These are phyloP conservation scores for Micractinium sp. DNA, from an alignment of 139 green algal species.

Conservation along the genomic window DNA sequence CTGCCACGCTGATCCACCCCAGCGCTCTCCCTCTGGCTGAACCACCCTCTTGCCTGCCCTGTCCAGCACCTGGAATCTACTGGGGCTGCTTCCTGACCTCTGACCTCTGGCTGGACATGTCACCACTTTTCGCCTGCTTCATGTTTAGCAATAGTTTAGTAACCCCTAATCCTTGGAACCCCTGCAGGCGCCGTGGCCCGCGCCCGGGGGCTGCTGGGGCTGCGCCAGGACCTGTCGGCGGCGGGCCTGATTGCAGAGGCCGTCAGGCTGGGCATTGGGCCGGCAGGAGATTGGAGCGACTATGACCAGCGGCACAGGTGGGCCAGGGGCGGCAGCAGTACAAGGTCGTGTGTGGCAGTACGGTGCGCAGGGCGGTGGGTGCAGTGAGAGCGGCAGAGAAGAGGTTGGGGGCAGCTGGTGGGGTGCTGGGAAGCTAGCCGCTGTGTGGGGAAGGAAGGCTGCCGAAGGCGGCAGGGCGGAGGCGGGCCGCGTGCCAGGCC, in stretches of 20 bases:
- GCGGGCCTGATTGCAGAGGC: conserved; percentile 32
- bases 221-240: conserved; percentile 18
- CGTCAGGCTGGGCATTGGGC: conserved; percentile 4
- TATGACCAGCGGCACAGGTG: conserved; percentile 33
- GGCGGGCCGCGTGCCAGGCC: too few relatives aligned
- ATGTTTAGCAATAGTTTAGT: too few relatives aligned
- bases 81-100: neutral
- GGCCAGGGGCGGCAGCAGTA: neutral
- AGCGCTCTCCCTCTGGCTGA: too few relatives aligned
- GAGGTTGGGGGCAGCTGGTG: too few relatives aligned
- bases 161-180: too few relatives aligned
- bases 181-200: neutral
- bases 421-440: too few relatives aligned
- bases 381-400: too few relatives aligned
- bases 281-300: conserved; percentile 17
- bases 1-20: neutral
- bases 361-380: too few relatives aligned
- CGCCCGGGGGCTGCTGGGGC: conserved; percentile 28
- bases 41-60: neutral
- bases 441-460: too few relatives aligned
- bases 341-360: too few relatives aligned
- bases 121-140: neutral
- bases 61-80: too few relatives aligned
- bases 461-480: too few relatives aligned
- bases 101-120: neutral